Base-by-base conservation (phyloP, 2,329 filamentous ascomycete genomes). In the Drechslerella coelobrocha region DNA sequence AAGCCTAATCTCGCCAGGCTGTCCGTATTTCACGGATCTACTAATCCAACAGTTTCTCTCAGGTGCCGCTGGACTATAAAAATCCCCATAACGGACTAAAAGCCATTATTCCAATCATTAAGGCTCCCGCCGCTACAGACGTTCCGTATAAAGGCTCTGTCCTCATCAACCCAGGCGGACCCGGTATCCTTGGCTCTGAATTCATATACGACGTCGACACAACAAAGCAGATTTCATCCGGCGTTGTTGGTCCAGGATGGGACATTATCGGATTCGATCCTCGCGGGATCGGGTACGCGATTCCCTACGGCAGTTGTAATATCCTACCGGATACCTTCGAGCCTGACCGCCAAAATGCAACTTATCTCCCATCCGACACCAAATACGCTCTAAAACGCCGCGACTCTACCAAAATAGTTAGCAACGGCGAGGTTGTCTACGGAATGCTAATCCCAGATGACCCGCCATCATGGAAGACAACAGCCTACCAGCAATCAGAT, bases 51-150 rank as follows among this genome's bases (percentile, higher is more conserved):
- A 81, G 50, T 78, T 80, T 27, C 77, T 82, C 6, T 81, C 79
- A n/a, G 79, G 82, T 10, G 23, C 80, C 82, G 6, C 81, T 83
- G 78, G 81, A 82, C 73, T 82, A 83, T 69, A 75, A 78, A 66
- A 78, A 79, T 14, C 80, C 80, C 4, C 66, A 82, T 34, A 78
- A 79, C 62, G 75, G 60, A 2, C 53, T 72, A 2, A 27, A 43
- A 34, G 66, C 66, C 5, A 48, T 60, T 26, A 37, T 72, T 21
- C 66, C 66, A 2, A 37, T 72, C 1, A 55, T 72, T 10, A 59
- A 51, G 37, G 48, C 51, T 8, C 54, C 59, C 26, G 68, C 68
- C 0, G 52, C 41, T 9, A 48, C 57, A 14, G 81, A 81, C 26
- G 60, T 62, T 26, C 65, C 65, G 2, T 69, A 69, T 39, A 69